phyloP scores from a whole-genome alignment of 345 rosid species.

The Rhodamnia rubescens region DNA sequence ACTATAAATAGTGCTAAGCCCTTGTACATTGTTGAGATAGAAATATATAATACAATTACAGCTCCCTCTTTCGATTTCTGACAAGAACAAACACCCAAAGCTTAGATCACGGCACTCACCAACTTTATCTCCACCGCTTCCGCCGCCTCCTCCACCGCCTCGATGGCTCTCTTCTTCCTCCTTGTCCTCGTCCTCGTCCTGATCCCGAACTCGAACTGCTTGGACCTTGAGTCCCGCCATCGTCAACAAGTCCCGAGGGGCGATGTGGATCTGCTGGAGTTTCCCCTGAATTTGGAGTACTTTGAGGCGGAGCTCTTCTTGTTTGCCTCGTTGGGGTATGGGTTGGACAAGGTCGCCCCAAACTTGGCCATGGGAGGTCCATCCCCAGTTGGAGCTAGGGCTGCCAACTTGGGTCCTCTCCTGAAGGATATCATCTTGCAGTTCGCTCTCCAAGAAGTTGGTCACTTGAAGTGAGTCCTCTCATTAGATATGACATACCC shows the following conservation, averaged over 20 bases:
- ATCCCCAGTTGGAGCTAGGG: constrained; percentile 47
- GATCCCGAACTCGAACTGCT: not conserved
- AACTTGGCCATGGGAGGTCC: constrained; percentile 62
- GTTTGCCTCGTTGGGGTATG: constrained; percentile 59
- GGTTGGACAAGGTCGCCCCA: constrained; percentile 61
- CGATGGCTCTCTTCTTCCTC: not conserved
- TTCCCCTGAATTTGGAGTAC: constrained; percentile 78
- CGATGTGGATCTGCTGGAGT: constrained; percentile 53
- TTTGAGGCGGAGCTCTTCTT: constrained; percentile 91
- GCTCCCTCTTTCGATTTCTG: too few relatives aligned
- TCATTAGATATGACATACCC: not conserved
- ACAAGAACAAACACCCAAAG: not conserved
- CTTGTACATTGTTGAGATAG: too few relatives aligned
- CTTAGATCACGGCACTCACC: not conserved
- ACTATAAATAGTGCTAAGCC: too few relatives aligned
- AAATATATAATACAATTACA: too few relatives aligned
- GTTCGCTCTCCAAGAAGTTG: constrained; percentile 88
- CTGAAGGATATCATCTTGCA: constrained; percentile 54
- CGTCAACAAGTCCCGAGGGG: not conserved
- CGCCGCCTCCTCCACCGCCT: not conserved
- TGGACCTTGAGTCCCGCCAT: not conserved
- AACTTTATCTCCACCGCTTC: not conserved
- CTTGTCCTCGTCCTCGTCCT: not conserved
- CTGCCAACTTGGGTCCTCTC: constrained; percentile 47
- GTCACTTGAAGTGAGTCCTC: constrained; percentile 51